These are phyloP conservation scores for Silene noctiflora DNA, from an alignment of 179 eudicot species.

Conservation along the genomic window DNA sequence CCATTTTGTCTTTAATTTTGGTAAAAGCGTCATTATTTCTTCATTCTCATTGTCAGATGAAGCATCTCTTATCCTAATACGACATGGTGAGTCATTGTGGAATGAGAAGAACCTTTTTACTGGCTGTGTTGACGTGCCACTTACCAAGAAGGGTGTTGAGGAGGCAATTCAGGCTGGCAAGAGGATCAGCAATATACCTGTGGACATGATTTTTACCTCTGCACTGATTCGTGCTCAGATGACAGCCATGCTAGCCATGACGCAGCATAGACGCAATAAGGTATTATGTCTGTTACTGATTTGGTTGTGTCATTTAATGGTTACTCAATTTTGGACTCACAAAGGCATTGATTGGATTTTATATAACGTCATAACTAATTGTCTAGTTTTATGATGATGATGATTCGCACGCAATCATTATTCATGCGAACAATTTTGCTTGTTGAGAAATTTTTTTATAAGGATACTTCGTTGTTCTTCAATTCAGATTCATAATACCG, in stretches of 20 bases:
- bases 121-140: constrained; percentile 96
- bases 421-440: neutral
- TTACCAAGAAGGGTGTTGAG: constrained; percentile 87
- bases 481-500: too few relatives aligned
- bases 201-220: constrained; percentile 87
- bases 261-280: constrained; percentile 91
- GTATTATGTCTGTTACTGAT: constrained; percentile 30
- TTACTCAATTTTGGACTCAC: too few relatives aligned
- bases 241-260: constrained; percentile 99
- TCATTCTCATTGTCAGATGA: constrained; percentile 52
- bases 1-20: neutral
- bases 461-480: too few relatives aligned
- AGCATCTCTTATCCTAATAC: constrained; percentile 80
- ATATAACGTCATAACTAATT: neutral
- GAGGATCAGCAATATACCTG: constrained; percentile 93
- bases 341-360: neutral
- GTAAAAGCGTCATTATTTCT: neutral
- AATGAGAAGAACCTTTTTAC: constrained; percentile 95
- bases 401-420: neutral
- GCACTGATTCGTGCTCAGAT: constrained; percentile 93
- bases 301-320: neutral
- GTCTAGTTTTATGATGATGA: neutral
- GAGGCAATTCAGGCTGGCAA: constrained; percentile 98
- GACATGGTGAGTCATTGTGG: constrained; percentile 98
- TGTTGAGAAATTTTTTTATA: neutral